phyloP scores from a whole-genome alignment of 1,284 basidiomycete genomes.

The Pseudozyma pruni region DNA sequence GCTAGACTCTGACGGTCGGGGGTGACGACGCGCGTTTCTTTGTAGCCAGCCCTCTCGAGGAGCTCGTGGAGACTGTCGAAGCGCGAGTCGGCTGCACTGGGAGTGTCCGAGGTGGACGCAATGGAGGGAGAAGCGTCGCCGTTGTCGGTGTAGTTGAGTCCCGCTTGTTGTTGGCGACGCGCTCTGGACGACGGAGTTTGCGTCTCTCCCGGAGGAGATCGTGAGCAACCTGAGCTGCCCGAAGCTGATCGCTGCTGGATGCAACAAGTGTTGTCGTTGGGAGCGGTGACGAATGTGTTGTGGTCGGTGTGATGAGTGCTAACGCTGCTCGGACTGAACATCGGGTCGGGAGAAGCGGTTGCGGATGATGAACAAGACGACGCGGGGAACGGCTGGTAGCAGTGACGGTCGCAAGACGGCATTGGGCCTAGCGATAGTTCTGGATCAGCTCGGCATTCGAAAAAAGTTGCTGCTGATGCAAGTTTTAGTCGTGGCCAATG shows the following conservation, averaged over 20 bases:
- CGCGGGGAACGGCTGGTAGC: slow-evolving; percentile 6
- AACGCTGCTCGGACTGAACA: slow-evolving; percentile 10
- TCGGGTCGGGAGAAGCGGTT: slow-evolving; percentile 16
- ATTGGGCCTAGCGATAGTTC: slow-evolving; percentile 10
- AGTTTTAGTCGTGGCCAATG: neutral
- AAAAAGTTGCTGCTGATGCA: slow-evolving; percentile 1
- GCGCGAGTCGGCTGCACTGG: slow-evolving; percentile 14
- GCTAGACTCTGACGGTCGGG: slow-evolving; percentile 41
- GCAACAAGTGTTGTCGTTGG: neutral
- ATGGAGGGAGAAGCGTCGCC: neutral
- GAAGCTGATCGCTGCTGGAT: neutral
- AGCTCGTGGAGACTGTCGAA: slow-evolving; percentile 65
- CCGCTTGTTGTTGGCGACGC: too few species aligned
- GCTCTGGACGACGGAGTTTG: too few species aligned
- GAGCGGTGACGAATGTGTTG: neutral
- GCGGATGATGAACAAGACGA: slow-evolving; percentile 16
- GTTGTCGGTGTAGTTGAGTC: neutral
- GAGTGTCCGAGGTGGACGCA: neutral
- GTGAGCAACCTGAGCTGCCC: too few species aligned
- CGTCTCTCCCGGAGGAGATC: too few species aligned
- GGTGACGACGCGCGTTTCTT: slow-evolving; percentile 64
- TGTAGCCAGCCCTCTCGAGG: slow-evolving; percentile 63
- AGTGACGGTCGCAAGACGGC: slow-evolving; percentile 10
- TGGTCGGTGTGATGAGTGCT: slow-evolving; percentile 8
- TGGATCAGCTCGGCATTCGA: slow-evolving; percentile 9